Base-by-base conservation (phyloP, 2,329 filamentous ascomycete species). In the Alternaria triticina region DNA sequence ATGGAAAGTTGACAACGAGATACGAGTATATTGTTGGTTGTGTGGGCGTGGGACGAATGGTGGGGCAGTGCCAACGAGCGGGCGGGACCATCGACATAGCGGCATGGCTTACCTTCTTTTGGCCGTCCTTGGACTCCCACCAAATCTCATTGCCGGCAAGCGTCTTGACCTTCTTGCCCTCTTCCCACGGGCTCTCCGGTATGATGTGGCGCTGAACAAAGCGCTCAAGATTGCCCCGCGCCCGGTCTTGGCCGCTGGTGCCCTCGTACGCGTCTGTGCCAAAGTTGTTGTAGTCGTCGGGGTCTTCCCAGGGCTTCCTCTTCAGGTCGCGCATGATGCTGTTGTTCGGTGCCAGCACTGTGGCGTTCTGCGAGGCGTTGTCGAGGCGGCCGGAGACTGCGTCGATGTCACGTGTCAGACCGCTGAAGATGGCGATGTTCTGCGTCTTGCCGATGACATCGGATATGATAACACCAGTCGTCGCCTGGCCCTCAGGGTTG, bases 161-260 rank as follows among this genome's bases (percentile, higher is more conserved):
- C 0, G 91, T 91, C 82, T 89, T 86, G 1, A 87, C 84, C 80
- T 90, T 93, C 67, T 86, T 82, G 4, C 84, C 83, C 67, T 91
- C 88, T 25, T 83, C 80, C 94, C 95, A 98, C 1, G 94, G 93
- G 73, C 88, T 92, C 5, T 81, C 80, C 0, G 89, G 86, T 5
- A 98, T 86, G 57, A 97, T 85, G 81, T 99, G 96, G 49, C 91
- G 90, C 82, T 96, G 90, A 2, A 97, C 92, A 78, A 98, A 98
- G 43, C 87, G 84, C 74, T 86, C 85, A 66, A 98, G 78, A 74
- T 98, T 98, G 69, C 83, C 83, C 65, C 89, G 86, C 8, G 96
- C 95, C 54, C 94, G 86, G 60, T 93, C 89, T 74, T 91, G 87
- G 0, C 94, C 95, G 15, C 88, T 87, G 1, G 85, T 83, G 0